Percentiles rank a stretch among this genome's conserved stretches.
Evolutionary conservation across 345 rosid genomes (phyloP).

Genomic region (Camelina neglecta): DNA sequence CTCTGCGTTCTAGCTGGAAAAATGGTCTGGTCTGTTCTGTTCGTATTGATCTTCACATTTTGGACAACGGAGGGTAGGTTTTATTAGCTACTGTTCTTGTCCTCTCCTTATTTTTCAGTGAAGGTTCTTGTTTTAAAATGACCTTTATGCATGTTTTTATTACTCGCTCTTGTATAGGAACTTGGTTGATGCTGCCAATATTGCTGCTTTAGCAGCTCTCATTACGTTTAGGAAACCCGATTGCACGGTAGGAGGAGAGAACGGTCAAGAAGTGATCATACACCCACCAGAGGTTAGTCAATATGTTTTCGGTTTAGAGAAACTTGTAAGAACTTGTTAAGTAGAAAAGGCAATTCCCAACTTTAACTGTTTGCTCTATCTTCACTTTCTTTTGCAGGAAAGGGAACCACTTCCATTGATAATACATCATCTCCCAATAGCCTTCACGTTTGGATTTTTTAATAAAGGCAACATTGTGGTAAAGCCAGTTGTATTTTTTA

Average conservation of each 20-base stretch:
- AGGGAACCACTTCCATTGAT: constrained; percentile 89
- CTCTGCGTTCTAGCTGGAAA: constrained; percentile 89
- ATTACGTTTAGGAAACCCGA: constrained; percentile 90
- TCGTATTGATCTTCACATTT: constrained; percentile 90
- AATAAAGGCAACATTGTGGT: constrained; percentile 70
- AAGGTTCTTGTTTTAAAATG: neutral
- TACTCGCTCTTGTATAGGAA: constrained; percentile 45
- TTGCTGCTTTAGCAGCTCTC: constrained; percentile 91
- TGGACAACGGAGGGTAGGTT: constrained; percentile 96
- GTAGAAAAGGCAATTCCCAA: neutral
- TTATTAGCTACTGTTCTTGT: too few species aligned
- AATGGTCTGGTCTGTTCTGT: constrained; percentile 95
- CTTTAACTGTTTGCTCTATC: constrained; percentile 2
- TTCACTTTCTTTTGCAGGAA: constrained; percentile 52
- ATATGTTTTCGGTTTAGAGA: constrained; percentile 4
- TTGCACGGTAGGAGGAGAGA: constrained; percentile 88
- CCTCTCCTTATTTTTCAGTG: too few species aligned
- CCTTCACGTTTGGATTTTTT: constrained; percentile 89
- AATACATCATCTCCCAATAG: constrained; percentile 94
- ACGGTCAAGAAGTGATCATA: constrained; percentile 74
- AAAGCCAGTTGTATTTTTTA: constrained; percentile 12
- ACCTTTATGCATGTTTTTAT: neutral
- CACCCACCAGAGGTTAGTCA: constrained; percentile 87
- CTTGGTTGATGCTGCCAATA: constrained; percentile 95
- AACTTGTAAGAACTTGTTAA: constrained; percentile 1